Evolutionary conservation across 2,329 filamentous ascomycete species (phyloP), one percentile per base, ranked within the genome.

Genomic region (Hypoxylon sp.): DNA sequence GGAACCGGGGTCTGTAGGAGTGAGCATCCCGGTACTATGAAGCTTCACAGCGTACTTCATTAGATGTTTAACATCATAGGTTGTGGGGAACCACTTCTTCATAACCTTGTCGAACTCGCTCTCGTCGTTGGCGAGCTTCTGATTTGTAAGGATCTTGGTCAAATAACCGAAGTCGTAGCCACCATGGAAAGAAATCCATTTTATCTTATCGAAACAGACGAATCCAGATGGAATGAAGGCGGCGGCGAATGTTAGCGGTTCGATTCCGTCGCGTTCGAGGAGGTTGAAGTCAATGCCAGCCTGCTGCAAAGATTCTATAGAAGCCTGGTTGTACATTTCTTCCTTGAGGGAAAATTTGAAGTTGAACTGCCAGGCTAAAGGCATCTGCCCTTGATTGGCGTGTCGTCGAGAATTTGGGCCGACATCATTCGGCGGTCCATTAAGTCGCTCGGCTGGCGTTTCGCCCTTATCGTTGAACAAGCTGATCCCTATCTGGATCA

Each of bases 121-220:
- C 77, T 98, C 96, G 71, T 97, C 93, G 72, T 94, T 92, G 0
- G 96, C 96, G 6, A 99, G 84, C 46, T 91, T 88, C 70, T 90
- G 87, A 80, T 92, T 92, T 61, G 92, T 90, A 78, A 99, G 90
- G 62, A 97, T 89, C 81, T 99, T 99, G 75, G 96, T 94, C 48
- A 99, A 84, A 76, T 98, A 98, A 51, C 94, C 96, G 80, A 99
- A 98, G 81, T 99, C 96, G 80, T 99, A 99, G 65, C 95, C 96
- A 27, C 93, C 96, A 78, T 99, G 96, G 81, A 98, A 98, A 3
- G 93, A 97, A 69, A 99, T 92, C 96, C 96, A 99, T 77, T 93
- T 91, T 59, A 97, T 92, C 62, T 96, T 90, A 39, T 96, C 90
- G 70, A 92, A 89, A 74, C 96, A 91, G 11, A 96, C 93, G 47